phyloP scores from a whole-genome alignment of 257 asterid species.

The Osmanthus fragrans region DNA sequence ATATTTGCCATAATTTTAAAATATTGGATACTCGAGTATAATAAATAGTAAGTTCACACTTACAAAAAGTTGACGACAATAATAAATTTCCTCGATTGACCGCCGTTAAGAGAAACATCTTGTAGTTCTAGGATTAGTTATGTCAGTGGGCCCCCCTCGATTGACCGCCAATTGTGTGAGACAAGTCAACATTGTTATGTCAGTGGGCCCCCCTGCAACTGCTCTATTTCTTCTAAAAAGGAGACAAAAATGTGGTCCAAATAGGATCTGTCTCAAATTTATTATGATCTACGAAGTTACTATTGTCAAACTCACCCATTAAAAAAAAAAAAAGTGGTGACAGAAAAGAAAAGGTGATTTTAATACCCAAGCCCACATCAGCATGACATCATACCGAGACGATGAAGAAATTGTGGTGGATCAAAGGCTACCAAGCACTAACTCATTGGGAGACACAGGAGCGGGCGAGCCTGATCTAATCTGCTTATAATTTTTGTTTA shows the following conservation, averaged over 20 bases:
- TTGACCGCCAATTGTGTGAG: too few relatives aligned
- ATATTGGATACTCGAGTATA: neutral
- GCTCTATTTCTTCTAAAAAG: too few relatives aligned
- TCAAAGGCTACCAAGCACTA: neutral
- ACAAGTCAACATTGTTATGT: too few relatives aligned
- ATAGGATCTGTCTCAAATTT: too few relatives aligned
- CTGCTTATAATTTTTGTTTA: neutral
- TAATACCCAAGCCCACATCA: neutral
- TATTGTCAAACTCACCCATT: neutral
- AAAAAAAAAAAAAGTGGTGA: neutral
- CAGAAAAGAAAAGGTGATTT: neutral
- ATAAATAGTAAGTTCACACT: too few relatives aligned
- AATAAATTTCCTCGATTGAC: too few relatives aligned
- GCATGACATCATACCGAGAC: neutral
- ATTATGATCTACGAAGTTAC: neutral
- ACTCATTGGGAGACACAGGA: neutral
- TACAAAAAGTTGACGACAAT: too few relatives aligned
- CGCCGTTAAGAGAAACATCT: too few relatives aligned
- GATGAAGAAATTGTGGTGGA: neutral
- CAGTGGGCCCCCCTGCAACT: too few relatives aligned
- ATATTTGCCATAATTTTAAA: neutral
- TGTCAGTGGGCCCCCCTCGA: too few relatives aligned
- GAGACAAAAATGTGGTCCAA: too few relatives aligned
- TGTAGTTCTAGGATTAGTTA: too few relatives aligned
- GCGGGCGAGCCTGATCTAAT: neutral